A percentile compares a stretch with the other conserved stretches of the same genome.
phyloP scores from a whole-genome alignment of 169 alveolate genomes.

The Plasmodium billcollinsi region DNA sequence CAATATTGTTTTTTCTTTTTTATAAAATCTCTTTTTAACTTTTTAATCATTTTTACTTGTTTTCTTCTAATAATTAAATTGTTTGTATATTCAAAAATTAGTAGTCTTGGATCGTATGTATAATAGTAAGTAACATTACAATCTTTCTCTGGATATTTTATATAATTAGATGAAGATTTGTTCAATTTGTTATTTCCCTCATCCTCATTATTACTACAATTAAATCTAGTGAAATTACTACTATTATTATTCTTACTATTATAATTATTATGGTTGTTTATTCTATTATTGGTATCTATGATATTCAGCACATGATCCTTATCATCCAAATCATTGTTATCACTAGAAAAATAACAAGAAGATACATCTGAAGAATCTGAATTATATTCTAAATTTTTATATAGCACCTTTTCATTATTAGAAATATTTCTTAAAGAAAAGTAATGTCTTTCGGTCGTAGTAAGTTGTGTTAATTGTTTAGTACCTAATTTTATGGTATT shows the following conservation, averaged over 20 bases:
- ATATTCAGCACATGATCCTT: neutral
- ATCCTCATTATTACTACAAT: neutral
- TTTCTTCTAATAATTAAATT: conserved; percentile 89
- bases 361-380: conserved; percentile 73
- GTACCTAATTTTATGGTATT: conserved; percentile 69
- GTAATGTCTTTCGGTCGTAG: conserved; percentile 74
- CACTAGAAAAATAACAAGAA: conserved; percentile 75
- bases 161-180: neutral
- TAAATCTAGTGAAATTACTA: neutral
- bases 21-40: conserved; percentile 83
- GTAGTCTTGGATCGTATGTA: conserved; percentile 91
- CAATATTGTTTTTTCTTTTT: conserved; percentile 88
- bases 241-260: neutral
- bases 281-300: neutral
- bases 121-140: conserved; percentile 24
- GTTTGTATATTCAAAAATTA: conserved; percentile 92
- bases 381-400: conserved; percentile 42
- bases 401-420: conserved; percentile 30
- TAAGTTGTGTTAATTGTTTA: conserved; percentile 61
- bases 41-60: conserved; percentile 90
- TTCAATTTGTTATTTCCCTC: neutral
- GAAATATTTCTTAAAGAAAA: conserved; percentile 41
- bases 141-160: neutral
- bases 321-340: conserved; percentile 4
- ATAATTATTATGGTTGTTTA: neutral